phyloP scores from a whole-genome alignment of 768 basidiomycete species.

The Mycena rebaudengoi region DNA sequence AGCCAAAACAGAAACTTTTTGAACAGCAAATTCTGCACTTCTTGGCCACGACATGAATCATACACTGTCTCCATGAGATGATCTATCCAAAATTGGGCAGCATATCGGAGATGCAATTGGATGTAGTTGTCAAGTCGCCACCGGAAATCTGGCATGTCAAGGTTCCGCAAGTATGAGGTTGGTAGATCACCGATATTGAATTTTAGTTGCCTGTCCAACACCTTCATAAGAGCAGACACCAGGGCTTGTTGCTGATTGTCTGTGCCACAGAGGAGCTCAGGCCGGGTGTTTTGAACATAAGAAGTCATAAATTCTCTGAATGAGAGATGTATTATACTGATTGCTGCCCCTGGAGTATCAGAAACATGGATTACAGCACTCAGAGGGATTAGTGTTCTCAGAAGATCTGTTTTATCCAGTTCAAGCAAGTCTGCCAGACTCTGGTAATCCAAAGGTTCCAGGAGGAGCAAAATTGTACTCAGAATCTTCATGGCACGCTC shows the following conservation, averaged over 20 bases:
- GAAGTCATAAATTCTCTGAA: not conserved
- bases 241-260: slow-evolving; percentile 30
- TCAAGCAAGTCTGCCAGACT: slow-evolving; percentile 2
- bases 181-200: slow-evolving; percentile 47
- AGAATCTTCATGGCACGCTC: not conserved
- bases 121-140: slow-evolving; percentile 30
- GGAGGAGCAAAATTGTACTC: not conserved
- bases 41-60: not conserved
- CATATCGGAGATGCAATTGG: slow-evolving; percentile 35
- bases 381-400: not conserved
- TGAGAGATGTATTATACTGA: not conserved
- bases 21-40: not conserved
- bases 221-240: slow-evolving; percentile 28
- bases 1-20: not conserved
- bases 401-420: not conserved
- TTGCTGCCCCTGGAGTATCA: not conserved
- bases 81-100: slow-evolving; percentile 40
- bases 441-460: not conserved
- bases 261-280: not conserved
- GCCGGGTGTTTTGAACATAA: not conserved
- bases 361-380: not conserved
- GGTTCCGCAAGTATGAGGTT: slow-evolving; percentile 39
- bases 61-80: slow-evolving; percentile 29
- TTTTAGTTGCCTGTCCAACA: slow-evolving; percentile 38
- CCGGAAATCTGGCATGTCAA: slow-evolving; percentile 33